phyloP scores from a whole-genome alignment of 495 filamentous ascomycete genomes.

The Penicillium manginii region DNA sequence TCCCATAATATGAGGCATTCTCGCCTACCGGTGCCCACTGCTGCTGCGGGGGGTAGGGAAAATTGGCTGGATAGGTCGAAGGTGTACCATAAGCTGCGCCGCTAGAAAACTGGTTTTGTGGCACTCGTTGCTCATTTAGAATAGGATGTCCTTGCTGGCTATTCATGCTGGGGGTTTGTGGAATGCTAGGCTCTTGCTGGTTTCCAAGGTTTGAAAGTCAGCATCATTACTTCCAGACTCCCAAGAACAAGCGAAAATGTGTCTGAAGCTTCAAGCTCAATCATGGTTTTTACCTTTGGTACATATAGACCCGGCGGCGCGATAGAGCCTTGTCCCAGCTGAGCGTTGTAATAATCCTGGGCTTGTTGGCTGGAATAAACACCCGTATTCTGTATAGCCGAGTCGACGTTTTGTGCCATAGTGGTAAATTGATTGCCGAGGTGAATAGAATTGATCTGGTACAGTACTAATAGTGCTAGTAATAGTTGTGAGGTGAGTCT shows the following conservation, averaged over 20 bases:
- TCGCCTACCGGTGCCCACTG: not conserved
- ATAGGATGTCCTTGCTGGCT: not conserved
- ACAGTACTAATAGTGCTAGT: too few relatives aligned
- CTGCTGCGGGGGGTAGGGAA: not conserved
- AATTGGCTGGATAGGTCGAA: not conserved
- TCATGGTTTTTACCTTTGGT: not conserved
- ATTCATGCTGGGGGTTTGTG: not conserved
- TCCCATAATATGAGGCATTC: conserved; percentile 11
- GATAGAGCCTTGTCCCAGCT: not conserved
- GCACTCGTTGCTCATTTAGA: not conserved
- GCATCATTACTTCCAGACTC: not conserved
- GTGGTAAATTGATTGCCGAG: not conserved
- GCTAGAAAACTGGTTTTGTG: not conserved
- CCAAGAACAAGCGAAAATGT: not conserved
- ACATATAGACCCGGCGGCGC: not conserved
- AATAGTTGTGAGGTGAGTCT: too few relatives aligned
- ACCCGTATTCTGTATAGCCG: not conserved
- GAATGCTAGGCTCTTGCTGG: not conserved
- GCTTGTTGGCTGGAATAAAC: not conserved
- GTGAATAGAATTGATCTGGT: too few relatives aligned
- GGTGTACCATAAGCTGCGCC: not conserved
- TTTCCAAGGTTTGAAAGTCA: not conserved
- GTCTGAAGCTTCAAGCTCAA: not conserved
- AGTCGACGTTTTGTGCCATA: not conserved
- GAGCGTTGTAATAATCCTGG: not conserved